Evolutionary conservation across 2,329 filamentous ascomycete species (phyloP), one percentile per base, ranked within the genome.

Genomic region (Chrysoporthe austroafricana): DNA sequence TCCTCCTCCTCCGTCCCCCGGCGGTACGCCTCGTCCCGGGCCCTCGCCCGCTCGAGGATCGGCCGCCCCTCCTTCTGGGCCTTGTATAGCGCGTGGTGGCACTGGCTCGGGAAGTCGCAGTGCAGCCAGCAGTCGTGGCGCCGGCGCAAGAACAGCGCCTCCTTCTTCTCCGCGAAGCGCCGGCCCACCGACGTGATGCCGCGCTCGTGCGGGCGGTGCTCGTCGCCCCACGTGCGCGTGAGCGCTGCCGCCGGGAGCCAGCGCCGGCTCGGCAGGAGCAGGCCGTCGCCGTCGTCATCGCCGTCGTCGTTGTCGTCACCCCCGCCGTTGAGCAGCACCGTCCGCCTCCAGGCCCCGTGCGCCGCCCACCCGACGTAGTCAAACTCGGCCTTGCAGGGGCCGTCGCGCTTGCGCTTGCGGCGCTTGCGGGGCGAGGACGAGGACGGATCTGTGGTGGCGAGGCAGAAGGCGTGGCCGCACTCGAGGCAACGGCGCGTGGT

Each of bases 401-500:
- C 67, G 58, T 54, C 18, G 48, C 69, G 64, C 52, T 63, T 63
- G 52, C 58, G 57, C 56, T 67, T 60, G 21, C 59, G 32, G 4
- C 63, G 43, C 39, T 64, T 42, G 39, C 71, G 67, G 26, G 61
- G 61, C 3, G 68, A n/a, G 36, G 73, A 73, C 7, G 59, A 32
- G 26, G 74, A 72, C 0, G 71, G 70, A 34, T 73, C 43, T 9
- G 46, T 4, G 43, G n/a, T 14, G 58, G 62, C 50, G 1, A 62
- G 74, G 73, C 81, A 81, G 69, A 77, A 75, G 42, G 60, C 62
- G 73, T 80, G 78, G 64, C 73, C 73, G 74, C 81, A 81, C 50
- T 76, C 73, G 58, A 83, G 76, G 63, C 82, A 79, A 32, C 77
- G 74, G 11, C 77, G 76, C 57, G 79, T 81, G 68, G 71, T 74